Evolutionary conservation across 2,329 filamentous ascomycete genomes (phyloP).

Genomic region (Neonectria faginata): DNA sequence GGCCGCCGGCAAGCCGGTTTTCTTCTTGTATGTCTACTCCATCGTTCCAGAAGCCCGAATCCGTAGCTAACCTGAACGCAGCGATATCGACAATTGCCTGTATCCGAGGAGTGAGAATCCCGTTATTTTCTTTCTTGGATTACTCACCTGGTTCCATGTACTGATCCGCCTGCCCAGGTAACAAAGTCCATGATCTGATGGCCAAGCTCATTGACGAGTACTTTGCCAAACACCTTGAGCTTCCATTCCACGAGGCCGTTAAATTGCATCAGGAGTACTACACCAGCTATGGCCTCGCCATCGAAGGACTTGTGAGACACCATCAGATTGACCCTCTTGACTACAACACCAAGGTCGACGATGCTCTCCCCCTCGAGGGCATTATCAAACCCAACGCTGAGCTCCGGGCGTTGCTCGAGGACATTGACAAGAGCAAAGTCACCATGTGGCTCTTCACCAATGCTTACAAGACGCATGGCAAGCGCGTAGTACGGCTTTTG

Average conservation of each 20-base stretch:
- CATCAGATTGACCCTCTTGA: slow-evolving; percentile 96
- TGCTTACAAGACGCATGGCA: slow-evolving; percentile 90
- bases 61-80: slow-evolving; percentile 56
- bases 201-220: slow-evolving; percentile 78
- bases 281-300: slow-evolving; percentile 94
- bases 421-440: slow-evolving; percentile 86
- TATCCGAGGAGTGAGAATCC: slow-evolving; percentile 80
- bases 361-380: slow-evolving; percentile 87
- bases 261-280: slow-evolving; percentile 93
- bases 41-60: not conserved
- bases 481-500: slow-evolving; percentile 82
- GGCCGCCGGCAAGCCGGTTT: slow-evolving; percentile 51
- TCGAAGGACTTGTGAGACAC: slow-evolving; percentile 92
- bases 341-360: slow-evolving; percentile 95
- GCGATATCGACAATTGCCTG: slow-evolving; percentile 98
- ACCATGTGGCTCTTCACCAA: slow-evolving; percentile 96
- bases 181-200: slow-evolving; percentile 91
- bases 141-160: slow-evolving; percentile 12
- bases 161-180: slow-evolving; percentile 59
- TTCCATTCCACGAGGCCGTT: slow-evolving; percentile 82
- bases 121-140: not conserved
- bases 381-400: slow-evolving; percentile 83
- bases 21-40: slow-evolving; percentile 55
- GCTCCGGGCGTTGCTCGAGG: slow-evolving; percentile 80
- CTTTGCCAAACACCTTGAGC: slow-evolving; percentile 75